Conservation (phyloP, 2,329 filamentous ascomycete species). For the Fusarium mexicanum region DNA sequence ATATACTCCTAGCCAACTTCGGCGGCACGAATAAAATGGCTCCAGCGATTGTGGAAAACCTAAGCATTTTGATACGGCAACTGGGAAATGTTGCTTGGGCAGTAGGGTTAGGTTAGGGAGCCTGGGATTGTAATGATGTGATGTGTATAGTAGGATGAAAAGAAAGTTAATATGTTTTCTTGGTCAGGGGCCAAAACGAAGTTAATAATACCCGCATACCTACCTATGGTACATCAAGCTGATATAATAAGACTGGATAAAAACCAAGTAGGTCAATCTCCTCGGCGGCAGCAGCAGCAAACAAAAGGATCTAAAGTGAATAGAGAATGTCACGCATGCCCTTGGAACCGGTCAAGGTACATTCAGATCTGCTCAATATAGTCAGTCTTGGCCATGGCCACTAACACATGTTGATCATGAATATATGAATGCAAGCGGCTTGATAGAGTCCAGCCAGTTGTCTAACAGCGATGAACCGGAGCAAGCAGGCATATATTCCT, state of each 20-base stretch:
- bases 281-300: background rate
- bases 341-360: background rate
- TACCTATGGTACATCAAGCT: background rate
- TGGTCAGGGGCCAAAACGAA: background rate
- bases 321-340: background rate
- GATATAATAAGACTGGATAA: background rate
- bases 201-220: background rate
- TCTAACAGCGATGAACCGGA: background rate
- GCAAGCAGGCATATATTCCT: background rate
- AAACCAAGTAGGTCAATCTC: background rate
- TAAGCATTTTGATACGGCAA: constrained; percentile 71
- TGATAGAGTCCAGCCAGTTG: background rate
- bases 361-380: background rate
- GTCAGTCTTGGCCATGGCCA: background rate
- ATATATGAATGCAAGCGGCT: background rate
- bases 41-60: constrained; percentile 73
- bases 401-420: background rate
- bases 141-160: background rate
- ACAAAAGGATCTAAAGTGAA: background rate
- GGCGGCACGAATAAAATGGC: constrained; percentile 52
- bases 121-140: background rate
- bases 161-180: background rate
- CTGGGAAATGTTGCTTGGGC: constrained; percentile 62
- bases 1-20: constrained; percentile 65
- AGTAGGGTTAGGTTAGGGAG: constrained; percentile 46